A percentile compares a stretch with the other conserved stretches of the same genome.
These are phyloP conservation scores for Peribolospora baueri DNA, from an alignment of 768 basidiomycete genomes.

Conservation along the genomic window DNA sequence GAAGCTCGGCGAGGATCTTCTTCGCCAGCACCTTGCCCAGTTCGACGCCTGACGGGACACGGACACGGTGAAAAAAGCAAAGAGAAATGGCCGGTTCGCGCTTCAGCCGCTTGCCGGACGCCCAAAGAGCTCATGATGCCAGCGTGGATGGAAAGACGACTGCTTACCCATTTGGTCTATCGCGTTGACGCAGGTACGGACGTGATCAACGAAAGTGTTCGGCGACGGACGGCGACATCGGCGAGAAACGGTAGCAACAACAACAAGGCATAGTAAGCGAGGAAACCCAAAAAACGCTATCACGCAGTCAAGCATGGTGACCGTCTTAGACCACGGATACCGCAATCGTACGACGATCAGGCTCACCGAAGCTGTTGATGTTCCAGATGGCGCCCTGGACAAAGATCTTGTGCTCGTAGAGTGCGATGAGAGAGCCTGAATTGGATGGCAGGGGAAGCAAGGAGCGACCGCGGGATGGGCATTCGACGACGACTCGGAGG, in stretches of 20 bases:
- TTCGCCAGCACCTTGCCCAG: constrained; percentile 50
- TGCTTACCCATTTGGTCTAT: constrained; percentile 93
- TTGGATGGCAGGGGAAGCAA: neutral
- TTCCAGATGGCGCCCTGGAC: constrained; percentile 94
- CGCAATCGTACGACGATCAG: neutral
- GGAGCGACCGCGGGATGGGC: neutral
- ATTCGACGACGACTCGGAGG: neutral
- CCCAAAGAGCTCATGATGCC: neutral
- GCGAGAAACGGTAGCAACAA: too few relatives aligned
- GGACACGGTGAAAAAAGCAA: neutral
- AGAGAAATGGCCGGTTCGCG: too few relatives aligned
- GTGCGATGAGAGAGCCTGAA: constrained; percentile 48
- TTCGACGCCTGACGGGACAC: neutral
- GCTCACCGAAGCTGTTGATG: constrained; percentile 83
- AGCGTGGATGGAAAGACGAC: neutral
- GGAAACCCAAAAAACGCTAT: neutral
- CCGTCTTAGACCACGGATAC: too few relatives aligned
- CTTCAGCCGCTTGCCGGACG: neutral
- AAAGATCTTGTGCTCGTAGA: constrained; percentile 99
- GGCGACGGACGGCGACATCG: too few relatives aligned
- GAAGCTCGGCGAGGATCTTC: constrained; percentile 73
- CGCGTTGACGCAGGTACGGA: neutral
- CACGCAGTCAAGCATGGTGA: neutral
- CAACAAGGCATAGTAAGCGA: too few relatives aligned
- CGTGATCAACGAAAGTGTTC: neutral